Evolutionary conservation across 2,329 filamentous ascomycete species (phyloP).

Genomic region (Trichoderma citrinoviride): DNA sequence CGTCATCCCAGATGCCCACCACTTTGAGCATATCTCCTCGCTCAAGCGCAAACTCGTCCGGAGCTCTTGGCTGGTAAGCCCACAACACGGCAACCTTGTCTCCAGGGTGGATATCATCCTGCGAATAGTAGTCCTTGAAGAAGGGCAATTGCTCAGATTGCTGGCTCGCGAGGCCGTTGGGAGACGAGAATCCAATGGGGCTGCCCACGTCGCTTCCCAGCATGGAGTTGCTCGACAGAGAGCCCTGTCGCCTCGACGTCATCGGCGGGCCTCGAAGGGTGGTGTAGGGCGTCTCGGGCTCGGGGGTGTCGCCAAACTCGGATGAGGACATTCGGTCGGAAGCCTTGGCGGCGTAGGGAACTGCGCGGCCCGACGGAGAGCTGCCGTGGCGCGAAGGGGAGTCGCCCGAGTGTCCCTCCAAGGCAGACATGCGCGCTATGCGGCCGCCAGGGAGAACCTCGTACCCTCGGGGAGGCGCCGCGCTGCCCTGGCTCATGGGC

Average conservation of each 20-base stretch:
- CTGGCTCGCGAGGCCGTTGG: constrained; percentile 77
- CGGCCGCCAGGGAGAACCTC: constrained; percentile 81
- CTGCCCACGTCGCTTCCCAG: constrained; percentile 68
- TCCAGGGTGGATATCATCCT: constrained; percentile 89
- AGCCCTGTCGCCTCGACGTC: constrained; percentile 72
- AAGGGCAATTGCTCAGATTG: constrained; percentile 94
- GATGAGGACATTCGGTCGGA: constrained; percentile 64
- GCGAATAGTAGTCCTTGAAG: constrained; percentile 98
- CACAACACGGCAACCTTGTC: constrained; percentile 89
- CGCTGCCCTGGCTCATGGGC: constrained; percentile 40
- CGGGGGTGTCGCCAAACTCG: constrained; percentile 67
- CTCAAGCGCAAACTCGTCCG: constrained; percentile 89
- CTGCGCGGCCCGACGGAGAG: constrained; percentile 38
- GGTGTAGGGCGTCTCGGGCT: constrained; percentile 59
- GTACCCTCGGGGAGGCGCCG: constrained; percentile 52
- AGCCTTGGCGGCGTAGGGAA: constrained; percentile 48
- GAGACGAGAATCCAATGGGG: constrained; percentile 75
- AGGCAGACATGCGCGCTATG: constrained; percentile 91
- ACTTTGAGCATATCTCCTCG: constrained; percentile 98
- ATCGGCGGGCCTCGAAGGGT: constrained; percentile 58
- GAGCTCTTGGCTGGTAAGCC: constrained; percentile 93
- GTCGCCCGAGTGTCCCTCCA: constrained; percentile 71
- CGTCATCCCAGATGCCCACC: constrained; percentile 98
- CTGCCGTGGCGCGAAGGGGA: constrained; percentile 55
- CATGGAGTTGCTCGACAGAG: constrained; percentile 79